Evolutionary conservation across 331 rosid genomes (phyloP).

Genomic region (Acacia concinna): DNA sequence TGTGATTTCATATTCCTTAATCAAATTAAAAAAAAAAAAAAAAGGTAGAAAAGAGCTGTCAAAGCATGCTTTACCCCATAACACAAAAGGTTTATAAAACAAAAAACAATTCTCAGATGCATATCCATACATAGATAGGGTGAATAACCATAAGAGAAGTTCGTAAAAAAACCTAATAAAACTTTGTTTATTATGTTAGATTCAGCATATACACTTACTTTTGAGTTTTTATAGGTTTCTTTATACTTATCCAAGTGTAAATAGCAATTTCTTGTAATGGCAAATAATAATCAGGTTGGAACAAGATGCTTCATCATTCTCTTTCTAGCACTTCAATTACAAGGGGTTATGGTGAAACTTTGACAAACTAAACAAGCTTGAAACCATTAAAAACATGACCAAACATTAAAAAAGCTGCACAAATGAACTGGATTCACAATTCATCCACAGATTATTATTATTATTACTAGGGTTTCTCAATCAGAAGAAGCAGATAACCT

Average conservation of each 20-base stretch:
- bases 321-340: constrained; percentile 33
- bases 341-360: constrained; percentile 23
- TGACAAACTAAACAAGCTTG: constrained; percentile 13
- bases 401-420: constrained; percentile 34
- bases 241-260: neutral
- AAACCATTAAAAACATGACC: constrained; percentile 30
- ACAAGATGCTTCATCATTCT: constrained; percentile 34
- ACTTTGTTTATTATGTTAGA: neutral
- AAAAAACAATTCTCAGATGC: neutral
- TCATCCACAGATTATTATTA: constrained; percentile 16
- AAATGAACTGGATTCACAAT: constrained; percentile 40
- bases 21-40: neutral
- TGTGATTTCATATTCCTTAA: neutral
- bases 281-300: neutral
- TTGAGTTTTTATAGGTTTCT: neutral
- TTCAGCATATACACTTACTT: neutral
- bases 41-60: neutral
- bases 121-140: neutral
- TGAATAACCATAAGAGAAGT: neutral
- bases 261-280: constrained; percentile 5
- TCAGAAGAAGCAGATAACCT: constrained; percentile 56
- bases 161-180: too few relatives aligned
- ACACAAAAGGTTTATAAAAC: neutral
- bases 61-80: neutral
- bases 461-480: constrained; percentile 41